Percentiles rank a stretch among this genome's conserved stretches.
phyloP scores from a whole-genome alignment of 305 asterid genomes.

The Withania somnifera region DNA sequence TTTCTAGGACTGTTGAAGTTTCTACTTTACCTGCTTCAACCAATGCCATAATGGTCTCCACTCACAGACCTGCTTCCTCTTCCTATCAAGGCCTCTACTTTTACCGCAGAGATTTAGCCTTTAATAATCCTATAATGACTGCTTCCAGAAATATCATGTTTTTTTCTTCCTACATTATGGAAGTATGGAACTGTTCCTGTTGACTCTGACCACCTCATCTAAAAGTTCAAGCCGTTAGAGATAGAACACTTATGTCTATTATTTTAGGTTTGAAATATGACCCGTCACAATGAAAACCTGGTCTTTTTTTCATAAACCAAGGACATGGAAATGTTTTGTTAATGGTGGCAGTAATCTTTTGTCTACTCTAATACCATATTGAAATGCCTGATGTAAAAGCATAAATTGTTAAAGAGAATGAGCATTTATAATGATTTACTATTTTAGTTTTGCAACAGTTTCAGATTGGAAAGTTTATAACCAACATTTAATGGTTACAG shows the following conservation, averaged over 20 bases:
- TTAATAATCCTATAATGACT: not conserved
- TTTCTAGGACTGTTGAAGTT: slow-evolving; percentile 14
- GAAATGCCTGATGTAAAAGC: not conserved
- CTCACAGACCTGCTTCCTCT: slow-evolving; percentile 21
- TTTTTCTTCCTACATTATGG: not conserved
- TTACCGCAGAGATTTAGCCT: not conserved
- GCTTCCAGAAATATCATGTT: not conserved
- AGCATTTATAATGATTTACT: not conserved
- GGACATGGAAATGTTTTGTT: not conserved
- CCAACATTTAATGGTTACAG: not conserved
- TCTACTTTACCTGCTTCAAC: slow-evolving; percentile 8
- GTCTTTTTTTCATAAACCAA: not conserved
- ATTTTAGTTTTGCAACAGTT: not conserved
- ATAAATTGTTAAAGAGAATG: not conserved
- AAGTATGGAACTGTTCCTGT: not conserved
- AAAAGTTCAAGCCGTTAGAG: not conserved
- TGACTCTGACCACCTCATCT: not conserved
- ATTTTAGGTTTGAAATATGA: not conserved
- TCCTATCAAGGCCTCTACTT: not conserved
- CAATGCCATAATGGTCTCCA: slow-evolving; percentile 17
- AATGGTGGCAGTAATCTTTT: not conserved
- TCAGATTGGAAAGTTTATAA: not conserved
- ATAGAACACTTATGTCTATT: not conserved
- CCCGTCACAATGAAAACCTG: not conserved
- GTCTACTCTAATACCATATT: not conserved